Evolutionary conservation across 805 yeast genomes (phyloP), one percentile per base, ranked within the genome.

Genomic region (Metschnikowia baotianmanensis): DNA sequence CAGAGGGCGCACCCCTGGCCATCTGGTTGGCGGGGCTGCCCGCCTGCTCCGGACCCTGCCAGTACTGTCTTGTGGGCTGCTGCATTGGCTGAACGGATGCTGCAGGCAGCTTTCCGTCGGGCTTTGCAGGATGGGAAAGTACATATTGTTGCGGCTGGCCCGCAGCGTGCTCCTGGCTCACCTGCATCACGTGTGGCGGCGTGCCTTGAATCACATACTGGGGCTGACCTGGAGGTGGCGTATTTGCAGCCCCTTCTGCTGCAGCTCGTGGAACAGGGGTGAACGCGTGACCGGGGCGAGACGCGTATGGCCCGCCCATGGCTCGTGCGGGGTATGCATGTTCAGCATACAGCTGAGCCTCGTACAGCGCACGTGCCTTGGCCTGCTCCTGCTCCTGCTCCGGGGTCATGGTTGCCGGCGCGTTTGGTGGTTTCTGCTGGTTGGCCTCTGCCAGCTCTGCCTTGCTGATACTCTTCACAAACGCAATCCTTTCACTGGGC

Each of bases 401-500:
- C 18, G 37, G 47, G 26, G 25, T 45, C 31, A 26, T 6, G 34
- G 18, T 16, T 19, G 42, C 37, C n/a, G 26, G 5, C 17, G 15
- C 19, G 25, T 31, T 23, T 7, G 39, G 38, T 3, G 25, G 25
- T 35, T 34, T 13, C 6, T 34, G 44, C 6, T 42, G 44, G 6
- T 36, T 17, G 39, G 33, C 27, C 18, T 28, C 15, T 15, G 23
- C 22, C 31, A 10, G 13, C 26, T 34, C 43, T 8, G 26, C 23
- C 27, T 37, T 44, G 55, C 38, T 42, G 54, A 24, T 47, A n/a
- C 62, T 59, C 44, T 62, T 68, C 24, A 65, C 63, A 33, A 57
- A 56, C 5, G 67, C 66, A 35, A 70, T 62, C 40, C 76, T 53
- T 48, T 71, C 75, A 13, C 55, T 47, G 16, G 71, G 72, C 22